These are phyloP conservation scores for Pyricularia pennisetigena DNA, from an alignment of 2,329 filamentous ascomycete species.

Conservation along the genomic window DNA sequence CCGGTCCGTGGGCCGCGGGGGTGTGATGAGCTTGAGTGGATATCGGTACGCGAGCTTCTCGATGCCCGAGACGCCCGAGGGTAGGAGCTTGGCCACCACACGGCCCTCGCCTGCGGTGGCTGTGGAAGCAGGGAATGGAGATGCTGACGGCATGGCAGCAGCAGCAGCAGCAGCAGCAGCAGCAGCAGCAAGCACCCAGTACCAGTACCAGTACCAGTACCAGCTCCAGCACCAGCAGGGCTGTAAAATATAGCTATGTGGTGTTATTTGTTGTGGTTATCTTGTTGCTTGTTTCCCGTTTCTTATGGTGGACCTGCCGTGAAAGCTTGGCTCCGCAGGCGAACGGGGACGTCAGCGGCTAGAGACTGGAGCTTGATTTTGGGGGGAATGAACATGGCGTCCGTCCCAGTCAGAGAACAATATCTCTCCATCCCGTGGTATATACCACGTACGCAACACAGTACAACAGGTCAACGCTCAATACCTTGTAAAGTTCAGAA, in stretches of 20 bases:
- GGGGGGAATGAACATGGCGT: neutral
- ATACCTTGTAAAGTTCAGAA: neutral
- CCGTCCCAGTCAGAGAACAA: neutral
- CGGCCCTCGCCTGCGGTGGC: conserved; percentile 69
- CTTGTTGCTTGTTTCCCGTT: neutral
- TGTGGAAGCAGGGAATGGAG: conserved; percentile 68
- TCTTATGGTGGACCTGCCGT: neutral
- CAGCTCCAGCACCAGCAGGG: neutral
- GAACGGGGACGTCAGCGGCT: too few species aligned
- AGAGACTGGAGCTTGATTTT: neutral
- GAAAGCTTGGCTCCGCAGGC: neutral
- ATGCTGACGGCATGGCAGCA: conserved; percentile 23
- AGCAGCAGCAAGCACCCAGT: too few species aligned
- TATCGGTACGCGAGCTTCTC: conserved; percentile 80
- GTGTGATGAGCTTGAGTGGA: conserved; percentile 85
- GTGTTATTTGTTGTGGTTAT: neutral
- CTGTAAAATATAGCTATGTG: neutral
- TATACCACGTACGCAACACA: neutral
- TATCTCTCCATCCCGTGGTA: neutral
- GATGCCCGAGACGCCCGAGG: conserved; percentile 61
- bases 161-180: too few species aligned
- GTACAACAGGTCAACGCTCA: neutral
- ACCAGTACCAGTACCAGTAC: too few species aligned
- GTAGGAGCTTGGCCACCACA: conserved; percentile 64
- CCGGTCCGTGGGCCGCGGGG: conserved; percentile 49